Evolutionary conservation across 2,329 filamentous ascomycete genomes (phyloP).

Genomic region (Ustulina deusta): DNA sequence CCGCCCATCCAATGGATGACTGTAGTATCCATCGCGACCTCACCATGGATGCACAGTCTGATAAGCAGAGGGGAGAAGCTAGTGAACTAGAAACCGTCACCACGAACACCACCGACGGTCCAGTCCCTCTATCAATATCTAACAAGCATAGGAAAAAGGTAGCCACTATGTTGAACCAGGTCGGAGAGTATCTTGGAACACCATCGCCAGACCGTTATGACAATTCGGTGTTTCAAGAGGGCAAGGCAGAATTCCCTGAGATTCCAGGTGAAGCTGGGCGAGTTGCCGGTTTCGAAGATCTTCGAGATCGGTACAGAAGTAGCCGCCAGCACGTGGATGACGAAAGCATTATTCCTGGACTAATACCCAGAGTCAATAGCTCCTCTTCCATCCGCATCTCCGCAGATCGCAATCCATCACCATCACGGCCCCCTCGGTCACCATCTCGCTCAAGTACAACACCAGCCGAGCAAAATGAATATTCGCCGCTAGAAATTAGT

Average conservation of each 20-base stretch:
- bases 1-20: not conserved
- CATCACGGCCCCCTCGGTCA: constrained; percentile 41
- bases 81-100: constrained; percentile 27
- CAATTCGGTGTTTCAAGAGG: constrained; percentile 60
- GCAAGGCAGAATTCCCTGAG: constrained; percentile 65
- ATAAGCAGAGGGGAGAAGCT: constrained; percentile 3
- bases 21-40: not conserved
- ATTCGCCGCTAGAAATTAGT: constrained; percentile 8
- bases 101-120: constrained; percentile 12
- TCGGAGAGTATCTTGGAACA: constrained; percentile 61
- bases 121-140: constrained; percentile 37
- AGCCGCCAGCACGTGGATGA: constrained; percentile 46
- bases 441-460: constrained; percentile 41
- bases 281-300: constrained; percentile 56
- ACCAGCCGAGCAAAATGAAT: constrained; percentile 14
- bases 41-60: not conserved
- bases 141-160: constrained; percentile 56
- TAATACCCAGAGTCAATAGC: constrained; percentile 56
- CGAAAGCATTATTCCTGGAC: constrained; percentile 47
- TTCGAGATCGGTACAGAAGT: constrained; percentile 57
- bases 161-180: constrained; percentile 56
- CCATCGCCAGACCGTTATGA: constrained; percentile 62
- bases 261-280: constrained; percentile 65
- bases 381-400: constrained; percentile 48
- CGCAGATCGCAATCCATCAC: constrained; percentile 34